Evolutionary conservation across 768 basidiomycete species (phyloP).

Genomic region (Macrocybe gigantea): DNA sequence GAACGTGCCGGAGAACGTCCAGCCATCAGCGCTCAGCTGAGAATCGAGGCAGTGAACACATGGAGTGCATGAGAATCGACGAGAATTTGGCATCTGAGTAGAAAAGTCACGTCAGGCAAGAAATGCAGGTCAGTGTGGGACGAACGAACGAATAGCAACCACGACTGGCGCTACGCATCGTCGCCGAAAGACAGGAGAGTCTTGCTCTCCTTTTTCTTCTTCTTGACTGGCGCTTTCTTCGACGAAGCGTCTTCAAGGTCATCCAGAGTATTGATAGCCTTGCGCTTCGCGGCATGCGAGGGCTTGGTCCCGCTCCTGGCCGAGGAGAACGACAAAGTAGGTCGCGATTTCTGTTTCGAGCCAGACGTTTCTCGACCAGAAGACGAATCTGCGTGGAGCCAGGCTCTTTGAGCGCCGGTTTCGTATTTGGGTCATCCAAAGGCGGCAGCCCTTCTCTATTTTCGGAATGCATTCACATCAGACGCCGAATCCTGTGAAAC

Average conservation of each 20-base stretch:
- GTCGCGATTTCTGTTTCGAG: constrained; percentile 14
- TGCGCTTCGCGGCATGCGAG: constrained; percentile 29
- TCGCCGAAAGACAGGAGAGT: constrained; percentile 54
- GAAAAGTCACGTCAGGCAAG: no score
- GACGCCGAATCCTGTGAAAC: neutral
- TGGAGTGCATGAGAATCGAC: no score
- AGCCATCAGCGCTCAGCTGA: no score
- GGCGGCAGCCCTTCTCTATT: constrained; percentile 55
- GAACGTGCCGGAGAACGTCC: no score
- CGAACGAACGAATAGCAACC: no score
- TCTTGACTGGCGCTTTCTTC: constrained; percentile 37
- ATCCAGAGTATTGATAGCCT: constrained; percentile 23
- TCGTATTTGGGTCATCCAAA: constrained; percentile 31
- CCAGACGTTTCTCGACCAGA: constrained; percentile 8
- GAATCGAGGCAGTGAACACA: no score
- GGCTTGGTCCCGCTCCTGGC: constrained; percentile 16
- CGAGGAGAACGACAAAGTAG: constrained; percentile 41
- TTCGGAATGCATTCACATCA: constrained; percentile 1
- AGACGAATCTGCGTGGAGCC: constrained; percentile 8
- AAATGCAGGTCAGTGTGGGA: no score
- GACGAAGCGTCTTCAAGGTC: constrained; percentile 21
- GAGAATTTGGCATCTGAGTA: no score
- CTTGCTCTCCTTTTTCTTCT: constrained; percentile 46
- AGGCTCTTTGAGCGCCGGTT: constrained; percentile 2
- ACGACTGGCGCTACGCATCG: constrained; percentile 28